Evolutionary conservation across 768 basidiomycete genomes (phyloP).

Genomic region (Pluteus cervinus): DNA sequence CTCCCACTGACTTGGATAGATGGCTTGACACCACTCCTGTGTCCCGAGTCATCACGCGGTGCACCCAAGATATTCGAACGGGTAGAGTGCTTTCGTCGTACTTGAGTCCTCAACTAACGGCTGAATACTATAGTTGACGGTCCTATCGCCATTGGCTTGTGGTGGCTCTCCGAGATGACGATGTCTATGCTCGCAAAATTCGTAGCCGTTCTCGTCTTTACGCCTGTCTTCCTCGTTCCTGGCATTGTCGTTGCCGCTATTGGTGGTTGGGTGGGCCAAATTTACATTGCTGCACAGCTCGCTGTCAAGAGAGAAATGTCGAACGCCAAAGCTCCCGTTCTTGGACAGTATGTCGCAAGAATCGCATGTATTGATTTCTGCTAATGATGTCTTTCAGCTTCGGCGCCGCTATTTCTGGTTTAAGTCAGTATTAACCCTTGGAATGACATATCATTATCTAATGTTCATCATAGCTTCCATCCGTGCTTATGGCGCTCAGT

Average conservation of each 20-base stretch:
- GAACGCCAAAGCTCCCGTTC: slow-evolving; percentile 34
- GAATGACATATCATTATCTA: not conserved
- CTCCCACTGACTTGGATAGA: slow-evolving; percentile 21
- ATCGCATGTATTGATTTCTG: not conserved
- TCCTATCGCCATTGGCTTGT: slow-evolving; percentile 21
- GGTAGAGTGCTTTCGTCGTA: slow-evolving; percentile 11
- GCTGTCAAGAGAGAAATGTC: slow-evolving; percentile 40
- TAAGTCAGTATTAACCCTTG: slow-evolving; percentile 23
- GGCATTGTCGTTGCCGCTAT: slow-evolving; percentile 14
- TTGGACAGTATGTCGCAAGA: slow-evolving; percentile 35
- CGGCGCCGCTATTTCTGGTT: slow-evolving; percentile 51
- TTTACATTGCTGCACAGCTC: slow-evolving; percentile 40
- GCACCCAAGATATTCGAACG: slow-evolving; percentile 55
- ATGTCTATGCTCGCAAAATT: slow-evolving; percentile 34
- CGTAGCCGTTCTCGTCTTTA: slow-evolving; percentile 33
- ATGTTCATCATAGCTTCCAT: slow-evolving; percentile 34
- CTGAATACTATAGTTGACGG: slow-evolving; percentile 38
- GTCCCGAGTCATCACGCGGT: slow-evolving; percentile 52
- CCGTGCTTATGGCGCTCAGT: slow-evolving; percentile 56
- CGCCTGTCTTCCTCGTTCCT: slow-evolving; percentile 33
- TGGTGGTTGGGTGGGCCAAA: slow-evolving; percentile 20
- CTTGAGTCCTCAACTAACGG: not conserved
- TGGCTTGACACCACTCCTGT: slow-evolving; percentile 37
- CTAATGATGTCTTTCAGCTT: slow-evolving; percentile 25
- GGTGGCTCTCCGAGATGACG: slow-evolving; percentile 23